These are phyloP conservation scores for Strobilomyces confusus DNA, from an alignment of 768 basidiomycete genomes.

Conservation along the genomic window DNA sequence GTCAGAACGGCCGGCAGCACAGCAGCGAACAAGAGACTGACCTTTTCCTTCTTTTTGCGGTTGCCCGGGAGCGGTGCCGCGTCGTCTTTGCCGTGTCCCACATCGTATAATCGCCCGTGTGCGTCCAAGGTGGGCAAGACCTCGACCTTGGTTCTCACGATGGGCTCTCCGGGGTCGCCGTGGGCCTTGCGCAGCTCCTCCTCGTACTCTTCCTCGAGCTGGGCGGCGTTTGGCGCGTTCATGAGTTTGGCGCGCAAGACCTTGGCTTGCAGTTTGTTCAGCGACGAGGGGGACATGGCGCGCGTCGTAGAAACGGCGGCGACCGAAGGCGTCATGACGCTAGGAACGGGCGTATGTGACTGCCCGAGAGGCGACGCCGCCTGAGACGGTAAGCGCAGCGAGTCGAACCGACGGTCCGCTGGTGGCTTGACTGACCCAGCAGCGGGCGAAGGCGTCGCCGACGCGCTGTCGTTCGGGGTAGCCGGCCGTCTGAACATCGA, in stretches of 20 bases:
- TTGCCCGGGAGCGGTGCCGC: slow-evolving; percentile 56
- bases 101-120: slow-evolving; percentile 82
- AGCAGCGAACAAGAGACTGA: slow-evolving; percentile 17
- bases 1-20: slow-evolving; percentile 1
- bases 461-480: slow-evolving; percentile 48
- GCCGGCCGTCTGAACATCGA: slow-evolving; percentile 86
- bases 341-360: slow-evolving; percentile 81
- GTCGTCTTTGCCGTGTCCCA: slow-evolving; percentile 75
- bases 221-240: slow-evolving; percentile 69
- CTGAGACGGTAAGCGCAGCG: slow-evolving; percentile 59
- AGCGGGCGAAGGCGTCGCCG: slow-evolving; percentile 54
- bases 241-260: slow-evolving; percentile 89
- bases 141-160: slow-evolving; percentile 61
- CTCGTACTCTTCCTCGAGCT: slow-evolving; percentile 85
- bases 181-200: slow-evolving; percentile 51
- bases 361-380: slow-evolving; percentile 55
- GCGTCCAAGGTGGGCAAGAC: slow-evolving; percentile 88
- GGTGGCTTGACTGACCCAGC: slow-evolving; percentile 27
- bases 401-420: slow-evolving; percentile 52
- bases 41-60: slow-evolving; percentile 74
- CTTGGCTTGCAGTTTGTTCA: slow-evolving; percentile 91
- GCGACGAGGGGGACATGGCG: slow-evolving; percentile 65
- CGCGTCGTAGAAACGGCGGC: slow-evolving; percentile 34
- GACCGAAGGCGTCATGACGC: slow-evolving; percentile 76
- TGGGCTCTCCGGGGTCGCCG: slow-evolving; percentile 38